Base-by-base conservation (phyloP, 805 yeast species). In the Wickerhamomyces ciferrii region DNA sequence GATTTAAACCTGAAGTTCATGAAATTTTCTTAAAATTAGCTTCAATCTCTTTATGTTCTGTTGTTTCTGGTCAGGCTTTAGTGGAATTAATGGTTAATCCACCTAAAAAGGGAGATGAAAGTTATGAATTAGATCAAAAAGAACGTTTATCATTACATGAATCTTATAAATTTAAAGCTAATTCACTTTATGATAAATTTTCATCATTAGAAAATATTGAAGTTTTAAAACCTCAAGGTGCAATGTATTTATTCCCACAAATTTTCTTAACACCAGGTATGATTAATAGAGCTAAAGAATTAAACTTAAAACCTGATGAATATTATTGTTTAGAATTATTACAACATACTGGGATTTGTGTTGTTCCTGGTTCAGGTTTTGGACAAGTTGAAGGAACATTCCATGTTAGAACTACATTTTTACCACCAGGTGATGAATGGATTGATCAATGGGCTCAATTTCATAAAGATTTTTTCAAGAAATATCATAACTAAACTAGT, bases 331-430 rank as follows among this genome's bases (percentile, higher is more conserved):
- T 84, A 62, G 84, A 84, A 55, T 72, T 94, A 48, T 75, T 94
- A 54, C 92, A 92, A 53, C 66, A 70, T 41, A 90, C 99, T 7
- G 99, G 99, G 56, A 89, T 94, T 50, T 94, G 99, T 68, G 88
- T 96, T 39, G 96, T 94, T 51, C 98, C 99, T 27, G 99, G 99
- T 37, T 81, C 89, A 31, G 99, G 99, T 0, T 94, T 94, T 59
- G 97, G 98, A 29, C 99, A 94, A 69, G 84, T 75, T 42, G 83
- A 82, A 42, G 96, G 89, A 19, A 90, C 97, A 4, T 85, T 75
- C 70, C 99, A 94, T 63, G 76, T 94, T 58, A 83, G 99, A 75
- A 94, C 99, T 1, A 94, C 99, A 0, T 94, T 94, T 72, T 74
- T 94, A 60, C 96, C 99, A 14, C 97, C 98, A 15, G 98, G 97